Percentiles rank a stretch among this genome's conserved stretches.
phyloP scores from a whole-genome alignment of 108 stramenopile species.

The Schizochytrium sp. region DNA sequence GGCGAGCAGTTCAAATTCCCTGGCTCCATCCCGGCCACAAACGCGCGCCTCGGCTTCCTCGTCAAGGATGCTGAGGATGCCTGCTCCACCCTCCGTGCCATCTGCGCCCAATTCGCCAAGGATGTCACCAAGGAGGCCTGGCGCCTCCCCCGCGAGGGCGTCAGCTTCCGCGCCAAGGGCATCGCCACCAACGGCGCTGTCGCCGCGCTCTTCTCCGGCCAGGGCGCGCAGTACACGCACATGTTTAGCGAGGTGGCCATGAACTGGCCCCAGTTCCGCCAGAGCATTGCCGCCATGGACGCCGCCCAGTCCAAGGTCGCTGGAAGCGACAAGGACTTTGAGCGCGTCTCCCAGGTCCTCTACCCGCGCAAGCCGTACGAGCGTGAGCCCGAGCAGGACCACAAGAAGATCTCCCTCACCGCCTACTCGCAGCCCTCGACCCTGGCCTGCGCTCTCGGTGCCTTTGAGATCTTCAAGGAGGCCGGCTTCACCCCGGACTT shows the following conservation, averaged over 20 bases:
- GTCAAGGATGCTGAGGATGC: not conserved
- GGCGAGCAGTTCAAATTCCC: not conserved
- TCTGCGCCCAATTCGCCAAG: not conserved
- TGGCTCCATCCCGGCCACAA: not conserved
- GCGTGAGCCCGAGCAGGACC: not conserved
- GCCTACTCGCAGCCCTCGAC: not conserved
- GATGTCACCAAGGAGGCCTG: not conserved
- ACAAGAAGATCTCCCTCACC: not conserved
- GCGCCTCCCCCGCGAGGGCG: not conserved
- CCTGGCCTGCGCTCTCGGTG: not conserved
- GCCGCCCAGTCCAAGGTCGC: not conserved
- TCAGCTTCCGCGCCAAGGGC: not conserved
- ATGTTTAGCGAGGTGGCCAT: not conserved
- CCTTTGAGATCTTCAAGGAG: not conserved
- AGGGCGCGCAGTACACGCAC: not conserved
- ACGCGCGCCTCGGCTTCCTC: not conserved
- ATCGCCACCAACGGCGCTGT: not conserved
- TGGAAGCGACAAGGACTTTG: not conserved
- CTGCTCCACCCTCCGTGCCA: not conserved
- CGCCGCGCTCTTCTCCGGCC: not conserved
- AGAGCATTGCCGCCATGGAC: not conserved
- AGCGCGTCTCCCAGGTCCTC: not conserved
- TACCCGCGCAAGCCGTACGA: not conserved
- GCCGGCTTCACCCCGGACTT: not conserved
- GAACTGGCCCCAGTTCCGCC: not conserved